These are phyloP conservation scores for Fraxinus xanthoxyloides DNA, from an alignment of 305 asterid species.

Conservation along the genomic window DNA sequence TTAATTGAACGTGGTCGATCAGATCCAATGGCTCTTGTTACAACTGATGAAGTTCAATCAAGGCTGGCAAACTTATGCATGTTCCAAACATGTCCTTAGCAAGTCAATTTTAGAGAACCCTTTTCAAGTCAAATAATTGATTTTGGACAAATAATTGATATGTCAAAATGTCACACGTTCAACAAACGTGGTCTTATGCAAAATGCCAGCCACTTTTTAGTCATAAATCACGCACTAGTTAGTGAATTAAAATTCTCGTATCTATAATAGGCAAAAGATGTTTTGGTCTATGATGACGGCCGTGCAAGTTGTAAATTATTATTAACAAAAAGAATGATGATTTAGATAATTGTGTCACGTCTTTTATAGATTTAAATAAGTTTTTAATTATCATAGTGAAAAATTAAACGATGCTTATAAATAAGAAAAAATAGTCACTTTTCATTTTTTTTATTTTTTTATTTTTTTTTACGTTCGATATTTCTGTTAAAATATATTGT, in stretches of 20 bases:
- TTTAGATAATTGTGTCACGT: not conserved
- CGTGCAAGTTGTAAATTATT: not conserved
- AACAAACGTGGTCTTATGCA: constrained; percentile 3
- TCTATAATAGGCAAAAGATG: not conserved
- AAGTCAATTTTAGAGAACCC: not conserved
- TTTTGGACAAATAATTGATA: no score
- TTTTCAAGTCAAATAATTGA: not conserved
- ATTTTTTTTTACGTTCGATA: no score
- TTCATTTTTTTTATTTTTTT: no score
- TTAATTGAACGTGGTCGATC: not conserved
- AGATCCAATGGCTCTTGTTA: not conserved
- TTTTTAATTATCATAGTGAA: not conserved
- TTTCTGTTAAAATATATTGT: not conserved
- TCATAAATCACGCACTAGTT: not conserved
- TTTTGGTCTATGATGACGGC: not conserved
- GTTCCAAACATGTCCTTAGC: not conserved
- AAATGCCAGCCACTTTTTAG: not conserved
- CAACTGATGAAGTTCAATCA: not conserved
- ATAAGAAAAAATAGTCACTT: not conserved
- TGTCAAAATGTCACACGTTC: not conserved
- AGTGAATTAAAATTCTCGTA: not conserved
- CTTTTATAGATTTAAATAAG: not conserved
- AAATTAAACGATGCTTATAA: not conserved
- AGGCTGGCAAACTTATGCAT: not conserved
- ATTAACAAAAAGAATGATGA: not conserved